Percentiles rank a stretch among this genome's conserved stretches.
Evolutionary conservation across 345 rosid genomes (phyloP).

Genomic region (Hibiscus mutabilis): DNA sequence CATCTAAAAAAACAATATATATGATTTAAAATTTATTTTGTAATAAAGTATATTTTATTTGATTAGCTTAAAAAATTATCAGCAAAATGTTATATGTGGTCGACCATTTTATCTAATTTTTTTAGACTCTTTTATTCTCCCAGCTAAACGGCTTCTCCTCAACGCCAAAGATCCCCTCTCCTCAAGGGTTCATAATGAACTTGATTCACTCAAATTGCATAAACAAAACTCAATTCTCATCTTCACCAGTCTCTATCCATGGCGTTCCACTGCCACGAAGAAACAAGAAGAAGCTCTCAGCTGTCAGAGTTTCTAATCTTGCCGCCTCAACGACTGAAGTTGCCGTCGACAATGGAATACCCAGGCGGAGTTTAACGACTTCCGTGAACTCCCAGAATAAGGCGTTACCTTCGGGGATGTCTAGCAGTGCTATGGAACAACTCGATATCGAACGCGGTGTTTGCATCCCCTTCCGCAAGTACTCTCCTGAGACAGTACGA

Average conservation of each 20-base stretch:
- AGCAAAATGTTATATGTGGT: not conserved
- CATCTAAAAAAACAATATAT: too few species aligned
- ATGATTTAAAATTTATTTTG: too few species aligned
- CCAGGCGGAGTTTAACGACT: not conserved
- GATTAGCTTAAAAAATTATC: not conserved
- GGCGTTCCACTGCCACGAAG: slow-evolving; percentile 9
- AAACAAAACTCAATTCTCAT: slow-evolving; percentile 2
- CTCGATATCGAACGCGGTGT: slow-evolving; percentile 97
- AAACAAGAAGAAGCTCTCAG: slow-evolving; percentile 11
- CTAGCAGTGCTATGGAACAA: slow-evolving; percentile 72
- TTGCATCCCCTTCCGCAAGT: slow-evolving; percentile 94
- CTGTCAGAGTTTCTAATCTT: slow-evolving; percentile 8
- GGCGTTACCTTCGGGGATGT: slow-evolving; percentile 15
- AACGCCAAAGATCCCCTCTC: not conserved
- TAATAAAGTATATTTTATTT: too few species aligned
- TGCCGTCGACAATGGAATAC: not conserved
- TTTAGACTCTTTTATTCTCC: not conserved
- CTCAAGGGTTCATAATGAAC: slow-evolving; percentile 2
- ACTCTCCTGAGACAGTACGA: slow-evolving; percentile 85
- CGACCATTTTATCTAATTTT: slow-evolving; percentile 3
- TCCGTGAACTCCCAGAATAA: not conserved
- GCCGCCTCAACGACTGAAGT: slow-evolving; percentile 1
- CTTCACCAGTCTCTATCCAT: slow-evolving; percentile 5
- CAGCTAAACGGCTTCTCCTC: not conserved
- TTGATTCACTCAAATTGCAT: slow-evolving; percentile 7